These are phyloP conservation scores for Immersiporthe knoxdaviesiana DNA, from an alignment of 2,329 filamentous ascomycete species.

Conservation along the genomic window DNA sequence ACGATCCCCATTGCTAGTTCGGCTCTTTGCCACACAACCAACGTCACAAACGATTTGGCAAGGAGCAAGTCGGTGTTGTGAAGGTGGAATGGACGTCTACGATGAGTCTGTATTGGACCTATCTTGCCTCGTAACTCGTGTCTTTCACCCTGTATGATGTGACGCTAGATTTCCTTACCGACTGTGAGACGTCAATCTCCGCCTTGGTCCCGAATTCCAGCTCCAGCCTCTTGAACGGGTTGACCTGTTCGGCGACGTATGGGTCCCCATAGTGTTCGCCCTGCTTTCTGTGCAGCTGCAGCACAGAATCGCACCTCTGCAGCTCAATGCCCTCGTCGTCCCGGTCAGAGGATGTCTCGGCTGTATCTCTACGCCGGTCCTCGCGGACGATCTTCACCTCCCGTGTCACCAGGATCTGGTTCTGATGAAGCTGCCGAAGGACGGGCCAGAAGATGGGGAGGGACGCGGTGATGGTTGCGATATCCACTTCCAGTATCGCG, in stretches of 20 bases:
- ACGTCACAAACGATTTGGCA: not conserved
- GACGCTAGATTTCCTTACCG: not conserved
- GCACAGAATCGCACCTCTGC: slow-evolving; percentile 18
- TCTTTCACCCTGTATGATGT: not conserved
- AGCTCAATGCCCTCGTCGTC: slow-evolving; percentile 27
- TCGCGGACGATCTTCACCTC: slow-evolving; percentile 27
- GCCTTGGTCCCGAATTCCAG: slow-evolving; percentile 19
- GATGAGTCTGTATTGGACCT: not conserved
- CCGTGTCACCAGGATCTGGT: slow-evolving; percentile 22
- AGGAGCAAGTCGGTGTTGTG: not conserved
- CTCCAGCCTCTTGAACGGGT: slow-evolving; percentile 20
- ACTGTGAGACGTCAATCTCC: slow-evolving; percentile 6
- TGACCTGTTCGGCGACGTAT: slow-evolving; percentile 23
- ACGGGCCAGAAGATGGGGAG: slow-evolving; percentile 29
- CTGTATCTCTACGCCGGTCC: slow-evolving; percentile 18
- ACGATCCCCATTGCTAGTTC: not conserved
- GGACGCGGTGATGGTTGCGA: slow-evolving; percentile 21
- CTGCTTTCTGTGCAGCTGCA: slow-evolving; percentile 6
- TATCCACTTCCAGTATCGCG: slow-evolving; percentile 41
- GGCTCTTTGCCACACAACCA: not conserved
- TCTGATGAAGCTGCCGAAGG: slow-evolving; percentile 27
- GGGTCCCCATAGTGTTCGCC: slow-evolving; percentile 19
- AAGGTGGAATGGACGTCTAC: not conserved
- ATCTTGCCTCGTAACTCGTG: not conserved
- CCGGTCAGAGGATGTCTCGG: slow-evolving; percentile 5